Conservation (phyloP, 2,329 filamentous ascomycete genomes). For the Zymoseptoria passerinii region DNA sequence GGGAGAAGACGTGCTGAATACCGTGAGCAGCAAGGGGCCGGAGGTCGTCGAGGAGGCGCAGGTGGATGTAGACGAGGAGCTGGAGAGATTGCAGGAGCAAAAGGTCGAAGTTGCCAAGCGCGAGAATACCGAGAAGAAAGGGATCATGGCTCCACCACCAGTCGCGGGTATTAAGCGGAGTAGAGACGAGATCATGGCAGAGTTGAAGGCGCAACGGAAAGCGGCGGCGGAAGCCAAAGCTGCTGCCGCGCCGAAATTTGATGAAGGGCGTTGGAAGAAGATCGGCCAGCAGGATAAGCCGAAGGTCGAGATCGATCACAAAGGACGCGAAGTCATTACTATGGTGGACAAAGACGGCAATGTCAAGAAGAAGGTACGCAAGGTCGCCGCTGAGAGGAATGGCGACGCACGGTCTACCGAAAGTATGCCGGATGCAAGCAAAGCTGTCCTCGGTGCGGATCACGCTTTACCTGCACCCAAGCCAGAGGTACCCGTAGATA, state of each 20-base stretch:
- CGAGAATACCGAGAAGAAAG: slow-evolving; percentile 46
- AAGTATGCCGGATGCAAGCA: slow-evolving; percentile 23
- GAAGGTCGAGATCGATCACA: slow-evolving; percentile 49
- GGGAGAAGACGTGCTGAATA: slow-evolving; percentile 52
- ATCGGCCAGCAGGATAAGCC: slow-evolving; percentile 44
- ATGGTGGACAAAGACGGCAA: slow-evolving; percentile 52
- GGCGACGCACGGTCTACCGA: slow-evolving; percentile 19
- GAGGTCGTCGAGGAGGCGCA: slow-evolving; percentile 18
- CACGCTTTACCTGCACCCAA: slow-evolving; percentile 18
- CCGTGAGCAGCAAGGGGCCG: slow-evolving; percentile 31
- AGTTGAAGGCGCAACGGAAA: slow-evolving; percentile 49
- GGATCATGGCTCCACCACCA: slow-evolving; percentile 37
- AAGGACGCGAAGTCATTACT: slow-evolving; percentile 50
- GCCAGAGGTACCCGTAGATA: slow-evolving; percentile 25
- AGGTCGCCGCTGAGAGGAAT: slow-evolving; percentile 34
- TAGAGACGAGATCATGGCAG: slow-evolving; percentile 51
- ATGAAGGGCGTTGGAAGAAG: slow-evolving; percentile 22
- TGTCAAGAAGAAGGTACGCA: slow-evolving; percentile 53
- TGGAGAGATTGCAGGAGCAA: slow-evolving; percentile 51
- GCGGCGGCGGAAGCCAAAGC: slow-evolving; percentile 38
- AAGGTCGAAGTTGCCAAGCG: slow-evolving; percentile 61
- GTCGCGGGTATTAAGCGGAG: slow-evolving; percentile 44
- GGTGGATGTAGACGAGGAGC: slow-evolving; percentile 36
- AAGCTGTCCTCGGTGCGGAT: slow-evolving; percentile 28
- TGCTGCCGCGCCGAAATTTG: slow-evolving; percentile 40